Evolutionary conservation across 108 stramenopile genomes (phyloP).

Genomic region (Seminavis robusta): DNA sequence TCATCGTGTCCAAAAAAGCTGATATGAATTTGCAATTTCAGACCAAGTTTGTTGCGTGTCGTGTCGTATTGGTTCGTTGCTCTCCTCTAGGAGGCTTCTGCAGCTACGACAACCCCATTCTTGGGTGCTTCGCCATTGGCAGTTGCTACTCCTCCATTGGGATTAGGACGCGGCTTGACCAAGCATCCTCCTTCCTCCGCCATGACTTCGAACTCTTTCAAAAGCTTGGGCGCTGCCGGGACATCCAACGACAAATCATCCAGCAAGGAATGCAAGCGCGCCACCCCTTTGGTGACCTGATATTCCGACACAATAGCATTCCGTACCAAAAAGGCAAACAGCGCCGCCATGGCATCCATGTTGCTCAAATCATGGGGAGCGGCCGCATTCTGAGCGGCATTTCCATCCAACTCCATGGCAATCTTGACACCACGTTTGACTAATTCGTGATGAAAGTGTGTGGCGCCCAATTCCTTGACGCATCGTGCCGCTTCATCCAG

Average conservation of each 20-base stretch:
- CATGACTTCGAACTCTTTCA: slow-evolving; percentile 72
- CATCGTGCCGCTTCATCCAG: slow-evolving; percentile 91
- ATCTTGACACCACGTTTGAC: slow-evolving; percentile 93
- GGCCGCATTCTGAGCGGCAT: slow-evolving; percentile 25
- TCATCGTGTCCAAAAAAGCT: too few relatives aligned
- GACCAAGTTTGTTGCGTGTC: too few relatives aligned
- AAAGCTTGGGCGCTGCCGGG: slow-evolving; percentile 57
- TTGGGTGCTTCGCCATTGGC: too few relatives aligned
- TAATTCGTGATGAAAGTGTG: slow-evolving; percentile 94
- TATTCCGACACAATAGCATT: slow-evolving; percentile 80
- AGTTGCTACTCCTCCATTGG: too few relatives aligned
- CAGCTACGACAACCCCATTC: too few relatives aligned
- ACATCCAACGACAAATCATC: slow-evolving; percentile 75
- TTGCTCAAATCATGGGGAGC: slow-evolving; percentile 31
- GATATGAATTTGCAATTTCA: too few relatives aligned
- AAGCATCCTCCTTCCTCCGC: slow-evolving; percentile 42
- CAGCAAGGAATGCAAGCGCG: slow-evolving; percentile 61
- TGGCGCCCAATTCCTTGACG: slow-evolving; percentile 81
- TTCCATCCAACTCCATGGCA: slow-evolving; percentile 83
- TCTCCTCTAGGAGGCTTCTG: too few relatives aligned
- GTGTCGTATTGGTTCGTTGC: too few relatives aligned
- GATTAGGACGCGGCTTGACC: too few relatives aligned
- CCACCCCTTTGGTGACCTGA: slow-evolving; percentile 78
- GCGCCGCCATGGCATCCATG: slow-evolving; percentile 84
- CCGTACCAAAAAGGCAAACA: slow-evolving; percentile 59